Percentiles rank a stretch among this genome's conserved stretches.
These are phyloP conservation scores for Paraphaeosphaeria minitans DNA, from an alignment of 2,329 filamentous ascomycete genomes.

Conservation along the genomic window DNA sequence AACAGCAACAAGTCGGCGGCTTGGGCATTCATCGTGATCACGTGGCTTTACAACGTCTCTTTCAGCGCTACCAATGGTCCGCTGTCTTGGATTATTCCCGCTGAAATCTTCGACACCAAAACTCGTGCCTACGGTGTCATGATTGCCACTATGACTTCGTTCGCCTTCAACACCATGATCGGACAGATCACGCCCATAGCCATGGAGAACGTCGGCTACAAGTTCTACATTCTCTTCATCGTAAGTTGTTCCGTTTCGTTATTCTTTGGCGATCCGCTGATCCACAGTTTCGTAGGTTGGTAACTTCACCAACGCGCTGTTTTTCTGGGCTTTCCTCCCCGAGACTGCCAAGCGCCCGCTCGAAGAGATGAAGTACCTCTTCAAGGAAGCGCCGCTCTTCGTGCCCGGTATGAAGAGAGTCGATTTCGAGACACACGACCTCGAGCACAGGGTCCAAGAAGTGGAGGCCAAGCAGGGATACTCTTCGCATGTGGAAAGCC, in stretches of 20 bases:
- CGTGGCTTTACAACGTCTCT: slow-evolving; percentile 81
- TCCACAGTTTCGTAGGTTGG: slow-evolving; percentile 54
- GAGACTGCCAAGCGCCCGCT: slow-evolving; percentile 69
- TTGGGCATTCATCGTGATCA: slow-evolving; percentile 78
- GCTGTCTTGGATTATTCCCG: slow-evolving; percentile 66
- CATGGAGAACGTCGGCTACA: slow-evolving; percentile 60
- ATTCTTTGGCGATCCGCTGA: neutral
- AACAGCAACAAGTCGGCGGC: slow-evolving; percentile 60
- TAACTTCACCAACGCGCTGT: slow-evolving; percentile 70
- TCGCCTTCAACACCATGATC: slow-evolving; percentile 79
- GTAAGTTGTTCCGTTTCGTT: slow-evolving; percentile 34
- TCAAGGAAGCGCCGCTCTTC: slow-evolving; percentile 68
- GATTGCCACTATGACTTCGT: slow-evolving; percentile 73
- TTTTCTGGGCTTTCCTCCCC: slow-evolving; percentile 71
- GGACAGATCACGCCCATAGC: slow-evolving; percentile 70
- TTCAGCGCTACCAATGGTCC: slow-evolving; percentile 75
- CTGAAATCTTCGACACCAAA: slow-evolving; percentile 78
- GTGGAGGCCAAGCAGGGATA: slow-evolving; percentile 39
- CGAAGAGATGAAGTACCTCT: slow-evolving; percentile 71
- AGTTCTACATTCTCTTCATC: slow-evolving; percentile 65
- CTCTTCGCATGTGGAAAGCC: slow-evolving; percentile 4
- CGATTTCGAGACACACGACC: slow-evolving; percentile 60
- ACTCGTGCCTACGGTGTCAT: slow-evolving; percentile 76
- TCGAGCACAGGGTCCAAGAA: slow-evolving; percentile 64
- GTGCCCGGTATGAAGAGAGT: slow-evolving; percentile 62